These are phyloP conservation scores for Arthonia radiata DNA, from an alignment of 495 filamentous ascomycete genomes.

Conservation along the genomic window DNA sequence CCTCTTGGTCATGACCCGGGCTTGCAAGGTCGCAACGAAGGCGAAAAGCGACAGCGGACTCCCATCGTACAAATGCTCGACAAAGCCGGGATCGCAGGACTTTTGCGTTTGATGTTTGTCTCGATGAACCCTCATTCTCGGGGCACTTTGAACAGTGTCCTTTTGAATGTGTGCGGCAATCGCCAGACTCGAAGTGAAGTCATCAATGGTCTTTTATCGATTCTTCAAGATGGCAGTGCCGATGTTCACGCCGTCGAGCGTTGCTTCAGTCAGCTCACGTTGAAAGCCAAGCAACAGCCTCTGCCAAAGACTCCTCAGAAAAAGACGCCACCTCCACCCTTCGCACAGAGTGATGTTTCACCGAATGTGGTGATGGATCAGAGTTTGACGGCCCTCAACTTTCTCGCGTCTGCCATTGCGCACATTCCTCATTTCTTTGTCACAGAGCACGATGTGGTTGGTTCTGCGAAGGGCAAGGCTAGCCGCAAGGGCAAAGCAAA, in stretches of 20 bases:
- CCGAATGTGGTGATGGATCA: slow-evolving; percentile 90
- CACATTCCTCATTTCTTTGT: slow-evolving; percentile 84
- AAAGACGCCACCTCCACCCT: slow-evolving; percentile 37
- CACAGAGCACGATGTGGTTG: slow-evolving; percentile 67
- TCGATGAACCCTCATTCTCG: slow-evolving; percentile 65
- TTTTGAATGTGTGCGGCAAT: slow-evolving; percentile 78
- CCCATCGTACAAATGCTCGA: slow-evolving; percentile 89
- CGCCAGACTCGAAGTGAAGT: slow-evolving; percentile 83
- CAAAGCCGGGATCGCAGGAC: slow-evolving; percentile 77
- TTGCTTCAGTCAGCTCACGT: slow-evolving; percentile 76
- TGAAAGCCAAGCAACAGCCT: slow-evolving; percentile 57
- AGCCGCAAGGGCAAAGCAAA: slow-evolving; percentile 54
- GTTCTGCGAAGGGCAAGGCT: slow-evolving; percentile 45
- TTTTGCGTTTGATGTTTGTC: slow-evolving; percentile 92
- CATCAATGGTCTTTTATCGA: slow-evolving; percentile 75
- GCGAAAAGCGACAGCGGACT: slow-evolving; percentile 47
- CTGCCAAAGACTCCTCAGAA: slow-evolving; percentile 54
- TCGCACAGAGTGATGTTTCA: slow-evolving; percentile 47
- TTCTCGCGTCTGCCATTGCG: slow-evolving; percentile 50
- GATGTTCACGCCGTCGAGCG: slow-evolving; percentile 86
- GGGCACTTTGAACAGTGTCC: slow-evolving; percentile 55
- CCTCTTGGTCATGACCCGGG: slow-evolving; percentile 2
- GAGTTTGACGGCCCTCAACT: slow-evolving; percentile 59
- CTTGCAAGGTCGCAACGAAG: slow-evolving; percentile 4
- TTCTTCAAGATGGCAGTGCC: slow-evolving; percentile 85